Evolutionary conservation across 192 early-diverging fungal species (phyloP), one percentile per base, ranked within the genome.

Genomic region (Borealophlyctis nickersoniae): DNA sequence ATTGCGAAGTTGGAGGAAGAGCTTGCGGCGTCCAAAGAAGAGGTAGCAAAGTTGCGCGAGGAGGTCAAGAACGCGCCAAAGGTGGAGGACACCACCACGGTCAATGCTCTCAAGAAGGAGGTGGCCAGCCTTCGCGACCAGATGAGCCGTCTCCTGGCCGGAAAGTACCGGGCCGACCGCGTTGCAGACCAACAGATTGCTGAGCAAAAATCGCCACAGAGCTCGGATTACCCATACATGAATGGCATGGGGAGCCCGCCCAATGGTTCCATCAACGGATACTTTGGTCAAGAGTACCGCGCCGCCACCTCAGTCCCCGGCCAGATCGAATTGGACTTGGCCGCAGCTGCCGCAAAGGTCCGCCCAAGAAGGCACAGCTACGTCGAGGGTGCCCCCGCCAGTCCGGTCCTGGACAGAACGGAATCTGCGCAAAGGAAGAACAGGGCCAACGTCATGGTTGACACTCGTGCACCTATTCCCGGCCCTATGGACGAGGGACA

Each of bases 41-140:
- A 92, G 65, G 77, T 85, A 29, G 66, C 79, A 51, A 84, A 81
- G 70, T 70, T 91, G 7, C 77, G 77, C 52, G 80, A 82, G 31
- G 76, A 80, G 22, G 23, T 71, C 39, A 67, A 70, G 63, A 73
- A 64, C 7, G 23, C 76, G 62, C 45, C 81, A 65, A 50, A 77
- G 75, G 26, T 53, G 51, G 81, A 84, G 30, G 90, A 93, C 65
- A 73, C 77, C n/a, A 81, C 82, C 23, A 76, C 74, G 19, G 80
- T 88, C 4, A 63, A 75, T 3, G 87, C 83, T 27, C 76, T 93
- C 23, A 78, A 80, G 67, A 87, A 84, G 53, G 88, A 93, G 66
- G 87, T 90, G 35, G 75, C 83, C 16, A 75, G 81, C 22, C 71
- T 92, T 29, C 78, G 83, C 60, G 85, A 88, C 34, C 90, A 93